A percentile compares a stretch with the other conserved stretches of the same genome.
Evolutionary conservation across 371 early-diverging fungal species (phyloP).

Genomic region (Mortierella sp.): DNA sequence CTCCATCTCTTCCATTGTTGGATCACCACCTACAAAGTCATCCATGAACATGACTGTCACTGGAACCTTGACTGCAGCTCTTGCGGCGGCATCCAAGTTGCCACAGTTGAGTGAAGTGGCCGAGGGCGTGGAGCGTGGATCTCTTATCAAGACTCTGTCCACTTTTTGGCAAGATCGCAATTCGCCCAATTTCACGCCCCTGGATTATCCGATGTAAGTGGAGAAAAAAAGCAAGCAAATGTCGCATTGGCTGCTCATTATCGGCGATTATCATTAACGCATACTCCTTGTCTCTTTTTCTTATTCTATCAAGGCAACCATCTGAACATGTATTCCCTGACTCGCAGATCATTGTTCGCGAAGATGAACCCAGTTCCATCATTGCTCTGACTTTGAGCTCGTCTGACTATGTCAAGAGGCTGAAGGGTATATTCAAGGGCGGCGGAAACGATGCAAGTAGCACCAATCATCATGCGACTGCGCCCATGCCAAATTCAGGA

Average conservation of each 20-base stretch:
- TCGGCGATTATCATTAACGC: neutral
- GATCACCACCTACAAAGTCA: constrained; percentile 36
- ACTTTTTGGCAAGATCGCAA: constrained; percentile 78
- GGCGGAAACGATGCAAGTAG: constrained; percentile 18
- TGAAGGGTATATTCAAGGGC: constrained; percentile 38
- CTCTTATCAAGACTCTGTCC: constrained; percentile 81
- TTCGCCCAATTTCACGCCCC: constrained; percentile 69
- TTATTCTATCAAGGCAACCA: constrained; percentile 64
- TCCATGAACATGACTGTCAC: constrained; percentile 43
- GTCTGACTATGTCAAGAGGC: constrained; percentile 40
- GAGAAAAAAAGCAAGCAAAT: too few relatives aligned
- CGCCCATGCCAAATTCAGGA: constrained; percentile 53
- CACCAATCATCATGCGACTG: constrained; percentile 21
- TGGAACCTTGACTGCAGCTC: constrained; percentile 44
- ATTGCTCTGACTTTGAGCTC: constrained; percentile 83
- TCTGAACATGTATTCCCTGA: constrained; percentile 89
- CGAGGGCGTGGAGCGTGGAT: constrained; percentile 56
- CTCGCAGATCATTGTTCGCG: constrained; percentile 86
- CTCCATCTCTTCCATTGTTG: constrained; percentile 6
- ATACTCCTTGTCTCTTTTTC: neutral
- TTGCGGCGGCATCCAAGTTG: constrained; percentile 47
- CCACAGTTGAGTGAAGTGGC: constrained; percentile 48
- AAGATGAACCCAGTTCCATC: constrained; percentile 94
- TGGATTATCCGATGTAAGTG: constrained; percentile 83
- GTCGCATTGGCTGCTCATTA: too few relatives aligned